A percentile compares a stretch with the other conserved stretches of the same genome.
These are phyloP conservation scores for Colletotrichum tropicale DNA, from an alignment of 2,329 filamentous ascomycete species.

Conservation along the genomic window DNA sequence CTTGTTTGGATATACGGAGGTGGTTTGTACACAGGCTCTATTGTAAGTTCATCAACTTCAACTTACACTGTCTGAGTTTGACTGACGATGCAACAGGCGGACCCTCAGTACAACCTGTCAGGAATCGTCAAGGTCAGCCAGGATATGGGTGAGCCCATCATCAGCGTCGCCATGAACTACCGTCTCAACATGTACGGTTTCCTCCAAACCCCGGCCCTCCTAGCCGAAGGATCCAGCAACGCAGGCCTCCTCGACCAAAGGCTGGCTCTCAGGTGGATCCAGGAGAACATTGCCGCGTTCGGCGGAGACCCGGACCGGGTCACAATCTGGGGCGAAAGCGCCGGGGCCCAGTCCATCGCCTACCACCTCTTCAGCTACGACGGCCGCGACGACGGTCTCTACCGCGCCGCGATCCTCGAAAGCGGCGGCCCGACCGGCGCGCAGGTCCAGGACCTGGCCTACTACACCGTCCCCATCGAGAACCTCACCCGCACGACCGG, in stretches of 20 bases:
- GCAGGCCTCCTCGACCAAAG: constrained; percentile 56
- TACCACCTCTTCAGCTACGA: constrained; percentile 60
- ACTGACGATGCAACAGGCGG: constrained; percentile 29
- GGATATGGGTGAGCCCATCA: constrained; percentile 55
- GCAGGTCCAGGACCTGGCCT: constrained; percentile 34
- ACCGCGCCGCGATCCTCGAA: constrained; percentile 57
- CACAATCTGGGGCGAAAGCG: constrained; percentile 53
- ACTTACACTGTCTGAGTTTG: not conserved
- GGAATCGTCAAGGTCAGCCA: constrained; percentile 62
- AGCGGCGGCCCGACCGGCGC: constrained; percentile 46
- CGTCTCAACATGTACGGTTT: constrained; percentile 59
- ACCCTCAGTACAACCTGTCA: constrained; percentile 67
- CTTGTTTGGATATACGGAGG: constrained; percentile 65
- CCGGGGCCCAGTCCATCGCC: constrained; percentile 43
- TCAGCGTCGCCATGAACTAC: constrained; percentile 60
- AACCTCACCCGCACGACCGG: constrained; percentile 37
- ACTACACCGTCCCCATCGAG: constrained; percentile 37
- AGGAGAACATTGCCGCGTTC: constrained; percentile 58
- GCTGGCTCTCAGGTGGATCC: constrained; percentile 53
- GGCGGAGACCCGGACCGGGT: constrained; percentile 51
- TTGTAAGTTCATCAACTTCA: constrained; percentile 17
- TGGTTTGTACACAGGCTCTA: constrained; percentile 54
- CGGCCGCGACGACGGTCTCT: constrained; percentile 60
- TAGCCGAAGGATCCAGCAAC: constrained; percentile 46
- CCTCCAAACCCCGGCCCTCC: constrained; percentile 48